Evolutionary conservation across 768 basidiomycete genomes (phyloP), one percentile per base, ranked within the genome.

Genomic region (Tylopilus rubrobrunneus): DNA sequence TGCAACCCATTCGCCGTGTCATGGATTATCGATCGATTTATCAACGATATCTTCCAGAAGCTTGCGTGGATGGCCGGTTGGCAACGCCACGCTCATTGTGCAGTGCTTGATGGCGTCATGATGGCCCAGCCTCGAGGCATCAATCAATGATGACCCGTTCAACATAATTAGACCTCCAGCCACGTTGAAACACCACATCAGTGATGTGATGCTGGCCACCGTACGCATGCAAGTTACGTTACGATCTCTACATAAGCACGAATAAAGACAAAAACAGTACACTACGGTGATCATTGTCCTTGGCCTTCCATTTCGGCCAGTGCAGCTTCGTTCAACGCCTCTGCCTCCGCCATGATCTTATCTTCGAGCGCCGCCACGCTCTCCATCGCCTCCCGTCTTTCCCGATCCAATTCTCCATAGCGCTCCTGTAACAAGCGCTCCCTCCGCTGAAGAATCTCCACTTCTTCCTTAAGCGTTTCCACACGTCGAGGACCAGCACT

Each of bases 381-480:
- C 21, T 71, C 75, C 62, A 80, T 78, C 3, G 80, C 72, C 46
- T 87, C 86, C 47, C 78, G 72, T 61, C 82, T 76, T 71, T 93
- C 87, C 53, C 76, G 73, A 52, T 86, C 83, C 56, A 98, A 69
- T 61, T 94, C 94, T n/a, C 82, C 84, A 70, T 96, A 97, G 46
- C 83, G 75, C 59, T 80, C 80, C 72, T 99, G 97, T 60, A 97
- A 73, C 61, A 82, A 71, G 50, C 78, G 74, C 72, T 98, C 97
- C 60, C 89, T 77, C 54, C 77, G 73, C 67, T 91, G 87, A 28
- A 98, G 76, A 57, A 73, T 76, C 36, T 88, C 86, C 23, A 98
- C 95, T 67, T 98, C 95, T 62, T 92, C 92, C 67, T 84, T 84
- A 60, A 97, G 78, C n/a, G 78, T 74, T 45, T 83, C 84, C 48